Evolutionary conservation across 2,329 filamentous ascomycete species (phyloP), one percentile per base, ranked within the genome.

Genomic region (Fusarium equiseti): DNA sequence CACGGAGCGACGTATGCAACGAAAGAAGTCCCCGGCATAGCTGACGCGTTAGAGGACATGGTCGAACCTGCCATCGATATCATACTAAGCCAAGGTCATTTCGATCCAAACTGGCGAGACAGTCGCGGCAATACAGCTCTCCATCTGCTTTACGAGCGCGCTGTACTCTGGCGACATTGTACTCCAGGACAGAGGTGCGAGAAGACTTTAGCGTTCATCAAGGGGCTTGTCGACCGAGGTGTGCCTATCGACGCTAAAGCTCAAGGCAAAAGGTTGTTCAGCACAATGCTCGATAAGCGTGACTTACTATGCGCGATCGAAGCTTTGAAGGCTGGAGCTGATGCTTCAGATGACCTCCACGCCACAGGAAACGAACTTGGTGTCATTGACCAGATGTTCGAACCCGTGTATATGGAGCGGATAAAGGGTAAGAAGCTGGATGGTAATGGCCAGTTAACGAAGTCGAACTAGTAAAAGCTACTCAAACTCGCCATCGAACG

Each of bases 271-370:
- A 31, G 5, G 49, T 22, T 38, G 8, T 35, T 35, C 1, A 35
- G 2, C 1, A 18, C 0, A 35, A 35, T 35, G 32, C 32, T 35
- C 16, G 8, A 8, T 1, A 35, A 35, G 8, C 2, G 32, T 8
- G 8, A 35, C 32, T 18, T 35, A 1, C 45, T 52, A 15, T 16
- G 32, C 22, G 59, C 59, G n/a, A 52, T 66, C 24, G 48, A 42
- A 12, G n/a, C 54, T 8, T 26, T 66, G 12, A 29, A 63, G 24
- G 53, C 35, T 6, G 63, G 52, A 10, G 52, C 59, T 18, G 43
- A 63, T 20, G 48, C 40, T 15, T 40, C 43, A 22, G 42, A n/a
- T 4, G 24, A 49, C 0, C 32, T 35, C 5, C 32, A 18, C 32
- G 32, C 16, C 32, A 15, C 3, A 15, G 4, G 29, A 31, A 35